A percentile compares a stretch with the other conserved stretches of the same genome.
Evolutionary conservation across 2,329 filamentous ascomycete species (phyloP).

Genomic region (Coleophoma crateriformis): DNA sequence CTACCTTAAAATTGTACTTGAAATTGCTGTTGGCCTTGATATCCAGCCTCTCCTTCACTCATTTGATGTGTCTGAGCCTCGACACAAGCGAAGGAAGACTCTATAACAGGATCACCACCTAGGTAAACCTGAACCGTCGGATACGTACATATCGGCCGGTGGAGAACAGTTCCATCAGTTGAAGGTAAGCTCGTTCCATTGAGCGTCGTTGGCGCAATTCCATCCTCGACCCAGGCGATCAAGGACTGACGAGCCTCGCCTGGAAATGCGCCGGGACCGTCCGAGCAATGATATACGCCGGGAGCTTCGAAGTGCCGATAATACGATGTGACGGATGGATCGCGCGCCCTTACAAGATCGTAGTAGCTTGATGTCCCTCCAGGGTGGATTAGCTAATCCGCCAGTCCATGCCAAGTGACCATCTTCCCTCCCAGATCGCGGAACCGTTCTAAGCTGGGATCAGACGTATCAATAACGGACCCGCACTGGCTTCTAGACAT

Average conservation of each 20-base stretch:
- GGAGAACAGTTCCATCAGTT: background rate
- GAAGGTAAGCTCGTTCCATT: background rate
- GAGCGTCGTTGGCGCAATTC: slow-evolving; percentile 3
- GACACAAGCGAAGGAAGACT: background rate
- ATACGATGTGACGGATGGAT: slow-evolving; percentile 20
- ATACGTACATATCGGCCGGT: background rate
- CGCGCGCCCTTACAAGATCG: slow-evolving; percentile 8
- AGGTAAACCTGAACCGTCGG: background rate
- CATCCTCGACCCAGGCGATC: slow-evolving; percentile 26
- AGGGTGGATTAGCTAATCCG: slow-evolving; percentile 27
- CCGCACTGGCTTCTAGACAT: slow-evolving; percentile 19
- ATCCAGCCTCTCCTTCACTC: too few species aligned
- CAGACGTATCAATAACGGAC: slow-evolving; percentile 6
- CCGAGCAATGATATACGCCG: slow-evolving; percentile 26
- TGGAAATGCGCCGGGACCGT: slow-evolving; percentile 20
- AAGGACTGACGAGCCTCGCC: slow-evolving; percentile 16
- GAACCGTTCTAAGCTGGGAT: slow-evolving; percentile 2
- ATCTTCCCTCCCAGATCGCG: slow-evolving; percentile 7
- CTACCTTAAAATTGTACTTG: too few species aligned
- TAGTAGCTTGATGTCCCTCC: slow-evolving; percentile 26
- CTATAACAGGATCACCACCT: background rate
- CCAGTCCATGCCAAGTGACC: slow-evolving; percentile 9
- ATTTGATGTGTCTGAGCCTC: background rate
- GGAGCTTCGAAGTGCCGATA: slow-evolving; percentile 27
- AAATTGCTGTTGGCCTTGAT: too few species aligned